phyloP scores from a whole-genome alignment of 768 basidiomycete genomes.

The Boletus rex-veris region DNA sequence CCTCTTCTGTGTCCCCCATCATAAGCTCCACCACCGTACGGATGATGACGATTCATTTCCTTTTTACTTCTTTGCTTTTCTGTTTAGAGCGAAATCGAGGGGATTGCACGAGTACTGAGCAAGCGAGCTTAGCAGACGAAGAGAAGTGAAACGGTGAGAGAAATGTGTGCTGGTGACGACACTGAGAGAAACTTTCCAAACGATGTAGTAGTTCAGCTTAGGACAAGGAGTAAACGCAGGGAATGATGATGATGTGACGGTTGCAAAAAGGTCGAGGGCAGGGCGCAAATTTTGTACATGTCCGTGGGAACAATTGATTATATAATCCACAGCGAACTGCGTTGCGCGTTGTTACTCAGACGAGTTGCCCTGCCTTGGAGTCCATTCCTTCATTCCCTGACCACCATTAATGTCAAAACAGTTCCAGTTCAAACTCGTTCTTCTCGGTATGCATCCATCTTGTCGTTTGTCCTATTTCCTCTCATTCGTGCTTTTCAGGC shows the following conservation, averaged over 20 bases:
- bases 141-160: conserved; percentile 16
- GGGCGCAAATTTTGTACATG: conserved; percentile 34
- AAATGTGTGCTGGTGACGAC: conserved; percentile 15
- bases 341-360: not conserved
- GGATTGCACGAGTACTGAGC: conserved; percentile 25
- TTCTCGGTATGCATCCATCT: conserved; percentile 62
- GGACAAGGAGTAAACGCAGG: conserved; percentile 21
- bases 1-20: conserved; percentile 62
- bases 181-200: conserved; percentile 24
- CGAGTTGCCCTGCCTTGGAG: conserved; percentile 1
- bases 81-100: conserved; percentile 26
- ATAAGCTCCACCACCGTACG: conserved; percentile 64
- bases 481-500: conserved; percentile 45
- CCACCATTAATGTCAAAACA: conserved; percentile 77
- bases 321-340: conserved; percentile 19
- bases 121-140: conserved; percentile 23
- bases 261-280: conserved; percentile 22
- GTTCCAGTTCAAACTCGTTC: conserved; percentile 93
- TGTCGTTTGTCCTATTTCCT: not conserved
- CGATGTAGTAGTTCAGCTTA: conserved; percentile 24
- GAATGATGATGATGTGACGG: conserved; percentile 37
- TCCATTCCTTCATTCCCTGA: conserved; percentile 19
- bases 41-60: conserved; percentile 86
- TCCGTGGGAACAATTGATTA: conserved; percentile 29
- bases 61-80: conserved; percentile 22